Evolutionary conservation across 169 alveolate species (phyloP).

Genomic region (Plasmodium cynomolgi): DNA sequence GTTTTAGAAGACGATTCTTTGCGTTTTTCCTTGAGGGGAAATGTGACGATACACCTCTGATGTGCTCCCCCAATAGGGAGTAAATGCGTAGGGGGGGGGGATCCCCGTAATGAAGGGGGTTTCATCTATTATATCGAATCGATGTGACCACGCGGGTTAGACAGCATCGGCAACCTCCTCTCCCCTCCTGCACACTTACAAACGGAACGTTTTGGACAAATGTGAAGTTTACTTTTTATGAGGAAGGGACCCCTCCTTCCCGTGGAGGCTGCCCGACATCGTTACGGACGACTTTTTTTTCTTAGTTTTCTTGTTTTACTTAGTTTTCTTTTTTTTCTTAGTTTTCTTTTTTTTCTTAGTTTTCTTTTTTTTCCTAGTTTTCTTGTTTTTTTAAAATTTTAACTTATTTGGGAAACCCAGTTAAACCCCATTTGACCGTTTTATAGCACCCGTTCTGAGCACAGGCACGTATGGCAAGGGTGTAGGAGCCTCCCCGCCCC

Average conservation of each 20-base stretch:
- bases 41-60: neutral
- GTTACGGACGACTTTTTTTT: neutral
- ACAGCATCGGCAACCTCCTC: neutral
- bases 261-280: neutral
- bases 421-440: neutral
- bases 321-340: neutral
- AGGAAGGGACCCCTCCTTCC: neutral
- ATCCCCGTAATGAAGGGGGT: neutral
- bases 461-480: neutral
- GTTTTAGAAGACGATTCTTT: slow-evolving; percentile 68
- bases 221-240: neutral
- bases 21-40: neutral
- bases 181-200: neutral
- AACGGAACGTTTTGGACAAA: neutral
- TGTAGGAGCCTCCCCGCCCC: neutral
- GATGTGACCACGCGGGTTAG: neutral
- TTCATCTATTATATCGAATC: neutral
- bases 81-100: neutral
- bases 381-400: neutral
- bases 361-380: too few species aligned
- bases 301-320: neutral
- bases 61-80: neutral
- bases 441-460: neutral
- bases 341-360: neutral
- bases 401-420: neutral